phyloP scores from a whole-genome alignment of 306 rosid species.

The Vachellia collinsii region DNA sequence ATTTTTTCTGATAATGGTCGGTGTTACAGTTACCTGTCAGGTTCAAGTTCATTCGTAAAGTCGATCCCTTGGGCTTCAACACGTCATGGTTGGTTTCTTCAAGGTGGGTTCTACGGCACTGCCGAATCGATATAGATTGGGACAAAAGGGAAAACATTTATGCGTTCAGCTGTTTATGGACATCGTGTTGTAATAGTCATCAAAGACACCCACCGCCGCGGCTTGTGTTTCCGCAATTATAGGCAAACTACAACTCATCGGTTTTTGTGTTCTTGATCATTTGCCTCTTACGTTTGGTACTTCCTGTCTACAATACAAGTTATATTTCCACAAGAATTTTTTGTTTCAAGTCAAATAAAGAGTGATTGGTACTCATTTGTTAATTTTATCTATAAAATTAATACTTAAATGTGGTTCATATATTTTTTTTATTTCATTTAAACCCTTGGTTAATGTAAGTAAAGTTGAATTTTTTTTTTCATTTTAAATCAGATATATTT shows the following conservation, averaged over 20 bases:
- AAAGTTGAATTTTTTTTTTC: no score
- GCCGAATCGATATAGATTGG: neutral
- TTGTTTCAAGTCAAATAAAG: no score
- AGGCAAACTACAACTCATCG: neutral
- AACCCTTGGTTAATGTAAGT: no score
- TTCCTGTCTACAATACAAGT: no score
- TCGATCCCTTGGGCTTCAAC: constrained; percentile 13
- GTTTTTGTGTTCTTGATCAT: neutral
- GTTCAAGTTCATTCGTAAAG: constrained; percentile 11
- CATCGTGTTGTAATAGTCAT: neutral
- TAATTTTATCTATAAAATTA: no score
- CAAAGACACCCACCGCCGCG: neutral
- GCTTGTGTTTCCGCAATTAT: neutral
- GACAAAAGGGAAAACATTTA: neutral
- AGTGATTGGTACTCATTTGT: no score
- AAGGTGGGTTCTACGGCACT: neutral
- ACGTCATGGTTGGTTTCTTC: neutral
- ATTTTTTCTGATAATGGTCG: neutral
- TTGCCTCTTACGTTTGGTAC: neutral
- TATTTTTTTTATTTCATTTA: no score
- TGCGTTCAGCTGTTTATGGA: neutral
- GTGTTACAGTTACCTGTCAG: neutral
- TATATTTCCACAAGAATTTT: no score
- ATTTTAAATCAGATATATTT: no score
- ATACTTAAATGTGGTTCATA: no score